Conservation (phyloP, 164 flowering plant species). For the Cinnamomum chago region DNA sequence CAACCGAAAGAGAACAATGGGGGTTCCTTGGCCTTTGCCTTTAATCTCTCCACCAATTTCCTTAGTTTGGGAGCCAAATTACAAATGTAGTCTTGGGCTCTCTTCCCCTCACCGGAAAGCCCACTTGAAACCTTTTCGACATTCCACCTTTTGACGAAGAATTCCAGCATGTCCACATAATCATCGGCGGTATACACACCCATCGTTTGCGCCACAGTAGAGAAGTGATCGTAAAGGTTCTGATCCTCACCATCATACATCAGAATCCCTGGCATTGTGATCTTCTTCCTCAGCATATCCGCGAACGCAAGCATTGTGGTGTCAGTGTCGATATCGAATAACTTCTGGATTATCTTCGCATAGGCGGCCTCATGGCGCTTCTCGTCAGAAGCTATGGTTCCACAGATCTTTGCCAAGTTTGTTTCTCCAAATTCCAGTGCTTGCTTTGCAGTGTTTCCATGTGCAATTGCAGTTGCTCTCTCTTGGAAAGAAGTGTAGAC, state of each 20-base stretch:
- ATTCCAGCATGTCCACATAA: too few species aligned
- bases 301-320: conserved; percentile 14
- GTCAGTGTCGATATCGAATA: conserved; percentile 44
- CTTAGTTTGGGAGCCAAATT: conserved; percentile 13
- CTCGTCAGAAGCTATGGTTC: conserved; percentile 53
- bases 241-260: conserved; percentile 24
- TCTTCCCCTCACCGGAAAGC: too few species aligned
- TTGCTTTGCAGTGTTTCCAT: conserved; percentile 46
- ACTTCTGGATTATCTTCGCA: conserved; percentile 49
- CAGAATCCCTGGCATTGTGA: conserved; percentile 20
- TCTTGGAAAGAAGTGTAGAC: conserved; percentile 56
- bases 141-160: too few species aligned
- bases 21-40: conserved; percentile 7
- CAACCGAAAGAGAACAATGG: conserved; percentile 20
- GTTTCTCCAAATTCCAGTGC: conserved; percentile 45
- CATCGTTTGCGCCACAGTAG: conserved; percentile 16
- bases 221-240: conserved; percentile 17
- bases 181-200: conserved; percentile 16
- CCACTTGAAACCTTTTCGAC: too few species aligned
- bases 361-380: conserved; percentile 56
- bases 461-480: conserved; percentile 50
- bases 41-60: conserved; percentile 15
- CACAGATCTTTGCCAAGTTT: conserved; percentile 47
- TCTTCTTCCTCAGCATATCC: conserved; percentile 22
- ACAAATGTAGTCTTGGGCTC: conserved; percentile 3